Percentiles rank a stretch among this genome's conserved stretches.
phyloP scores from a whole-genome alignment of 1,284 basidiomycete genomes.

The Cryptococcus deneoformans region DNA sequence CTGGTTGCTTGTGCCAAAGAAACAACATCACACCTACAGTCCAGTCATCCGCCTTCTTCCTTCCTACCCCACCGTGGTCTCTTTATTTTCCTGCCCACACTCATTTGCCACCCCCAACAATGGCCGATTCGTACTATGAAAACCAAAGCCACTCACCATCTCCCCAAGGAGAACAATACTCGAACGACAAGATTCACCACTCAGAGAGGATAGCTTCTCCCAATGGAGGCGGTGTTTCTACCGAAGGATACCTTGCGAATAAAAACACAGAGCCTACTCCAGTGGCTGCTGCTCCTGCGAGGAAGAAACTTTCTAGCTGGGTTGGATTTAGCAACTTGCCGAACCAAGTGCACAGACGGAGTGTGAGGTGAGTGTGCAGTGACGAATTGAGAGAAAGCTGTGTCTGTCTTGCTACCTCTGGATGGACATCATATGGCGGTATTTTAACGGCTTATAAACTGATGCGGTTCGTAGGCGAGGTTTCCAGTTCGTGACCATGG shows the following conservation, averaged over 20 bases:
- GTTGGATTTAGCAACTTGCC: slow-evolving; percentile 87
- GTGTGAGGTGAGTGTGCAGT: slow-evolving; percentile 60
- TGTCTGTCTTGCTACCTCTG: too few species aligned
- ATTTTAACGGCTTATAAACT: background rate
- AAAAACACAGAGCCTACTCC: background rate
- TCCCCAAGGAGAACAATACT: slow-evolving; percentile 6
- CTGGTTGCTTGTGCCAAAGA: too few species aligned
- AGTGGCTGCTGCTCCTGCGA: slow-evolving; percentile 6
- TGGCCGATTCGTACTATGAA: slow-evolving; percentile 42
- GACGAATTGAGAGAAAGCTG: background rate
- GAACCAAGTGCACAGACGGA: slow-evolving; percentile 96
- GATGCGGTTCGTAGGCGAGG: slow-evolving; percentile 59
- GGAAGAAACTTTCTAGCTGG: slow-evolving; percentile 49
- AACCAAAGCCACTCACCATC: slow-evolving; percentile 13
- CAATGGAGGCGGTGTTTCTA: slow-evolving; percentile 1
- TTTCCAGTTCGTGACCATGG: slow-evolving; percentile 95
- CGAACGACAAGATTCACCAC: background rate
- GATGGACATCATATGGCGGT: too few species aligned
- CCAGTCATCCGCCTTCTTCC: background rate
- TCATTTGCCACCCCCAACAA: slow-evolving; percentile 10
- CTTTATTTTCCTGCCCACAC: background rate
- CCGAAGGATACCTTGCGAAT: slow-evolving; percentile 7
- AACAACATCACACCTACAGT: too few species aligned
- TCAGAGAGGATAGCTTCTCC: background rate
- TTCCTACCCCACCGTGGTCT: too few species aligned